Evolutionary conservation across 306 rosid species (phyloP).

Genomic region (Casuarina cunninghamiana): DNA sequence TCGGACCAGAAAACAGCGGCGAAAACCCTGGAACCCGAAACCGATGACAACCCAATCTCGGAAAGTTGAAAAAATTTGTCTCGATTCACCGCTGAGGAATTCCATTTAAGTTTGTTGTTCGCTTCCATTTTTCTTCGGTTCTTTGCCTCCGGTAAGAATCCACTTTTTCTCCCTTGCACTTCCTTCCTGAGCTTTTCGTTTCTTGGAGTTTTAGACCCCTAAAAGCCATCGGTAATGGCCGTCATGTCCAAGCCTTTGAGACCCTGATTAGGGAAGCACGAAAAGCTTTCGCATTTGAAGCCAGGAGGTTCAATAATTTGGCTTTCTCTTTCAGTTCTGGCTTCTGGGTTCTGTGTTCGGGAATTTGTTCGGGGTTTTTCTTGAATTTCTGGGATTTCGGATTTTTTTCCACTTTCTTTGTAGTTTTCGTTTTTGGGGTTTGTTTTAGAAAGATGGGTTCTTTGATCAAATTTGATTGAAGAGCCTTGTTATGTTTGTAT

Average conservation of each 20-base stretch:
- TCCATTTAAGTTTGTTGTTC: slow-evolving; percentile 42
- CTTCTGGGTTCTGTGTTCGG: neutral
- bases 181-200: slow-evolving; percentile 18
- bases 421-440: neutral
- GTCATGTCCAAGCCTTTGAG: neutral
- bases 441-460: slow-evolving; percentile 11
- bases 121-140: slow-evolving; percentile 46
- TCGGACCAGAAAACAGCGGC: slow-evolving; percentile 38
- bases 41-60: slow-evolving; percentile 28
- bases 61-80: slow-evolving; percentile 23
- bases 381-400: slow-evolving; percentile 25
- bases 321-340: neutral
- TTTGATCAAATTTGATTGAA: slow-evolving; percentile 33
- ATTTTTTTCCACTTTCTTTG: neutral
- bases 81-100: slow-evolving; percentile 25
- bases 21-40: slow-evolving; percentile 32
- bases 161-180: slow-evolving; percentile 46
- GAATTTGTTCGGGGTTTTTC: slow-evolving; percentile 3
- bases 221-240: neutral
- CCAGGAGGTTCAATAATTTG: neutral
- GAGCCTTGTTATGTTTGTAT: slow-evolving; percentile 20
- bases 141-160: slow-evolving; percentile 70
- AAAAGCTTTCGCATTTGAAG: neutral
- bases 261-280: neutral
- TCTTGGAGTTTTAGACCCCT: slow-evolving; percentile 40